Evolutionary conservation across 345 rosid genomes (phyloP).

Genomic region (Eucalyptus curtisii): DNA sequence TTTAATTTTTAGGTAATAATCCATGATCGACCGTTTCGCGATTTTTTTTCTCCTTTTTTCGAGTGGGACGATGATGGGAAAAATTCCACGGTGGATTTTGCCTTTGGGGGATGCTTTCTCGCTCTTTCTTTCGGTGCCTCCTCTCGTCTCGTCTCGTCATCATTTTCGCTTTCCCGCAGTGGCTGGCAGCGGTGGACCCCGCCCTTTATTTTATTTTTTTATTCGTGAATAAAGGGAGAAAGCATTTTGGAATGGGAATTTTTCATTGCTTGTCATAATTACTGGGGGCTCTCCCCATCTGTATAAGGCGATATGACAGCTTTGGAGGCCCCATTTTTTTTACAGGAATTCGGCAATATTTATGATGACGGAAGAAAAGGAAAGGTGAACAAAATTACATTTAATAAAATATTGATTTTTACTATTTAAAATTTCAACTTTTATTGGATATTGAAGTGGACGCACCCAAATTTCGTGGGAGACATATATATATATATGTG

Average conservation of each 20-base stretch:
- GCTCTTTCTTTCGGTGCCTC: neutral
- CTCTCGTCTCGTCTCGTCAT: neutral
- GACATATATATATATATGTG: neutral
- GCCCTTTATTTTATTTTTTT: neutral
- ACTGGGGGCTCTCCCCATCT: neutral
- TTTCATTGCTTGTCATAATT: neutral
- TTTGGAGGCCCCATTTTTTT: neutral
- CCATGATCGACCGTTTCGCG: neutral
- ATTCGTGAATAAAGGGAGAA: neutral
- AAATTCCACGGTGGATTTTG: neutral
- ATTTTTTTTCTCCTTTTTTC: neutral
- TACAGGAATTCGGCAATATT: neutral
- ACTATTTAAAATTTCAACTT: neutral
- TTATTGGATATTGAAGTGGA: neutral
- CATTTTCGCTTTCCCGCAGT: neutral
- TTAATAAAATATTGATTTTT: neutral
- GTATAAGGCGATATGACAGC: neutral
- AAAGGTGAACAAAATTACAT: neutral
- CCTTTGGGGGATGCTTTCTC: neutral
- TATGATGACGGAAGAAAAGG: neutral
- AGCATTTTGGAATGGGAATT: neutral
- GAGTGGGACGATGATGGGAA: neutral
- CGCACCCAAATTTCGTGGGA: neutral
- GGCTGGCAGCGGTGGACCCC: neutral
- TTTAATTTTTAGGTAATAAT: neutral